Evolutionary conservation across 768 basidiomycete species (phyloP), one percentile per base, ranked within the genome.

Genomic region (Suillus clintonianus): DNA sequence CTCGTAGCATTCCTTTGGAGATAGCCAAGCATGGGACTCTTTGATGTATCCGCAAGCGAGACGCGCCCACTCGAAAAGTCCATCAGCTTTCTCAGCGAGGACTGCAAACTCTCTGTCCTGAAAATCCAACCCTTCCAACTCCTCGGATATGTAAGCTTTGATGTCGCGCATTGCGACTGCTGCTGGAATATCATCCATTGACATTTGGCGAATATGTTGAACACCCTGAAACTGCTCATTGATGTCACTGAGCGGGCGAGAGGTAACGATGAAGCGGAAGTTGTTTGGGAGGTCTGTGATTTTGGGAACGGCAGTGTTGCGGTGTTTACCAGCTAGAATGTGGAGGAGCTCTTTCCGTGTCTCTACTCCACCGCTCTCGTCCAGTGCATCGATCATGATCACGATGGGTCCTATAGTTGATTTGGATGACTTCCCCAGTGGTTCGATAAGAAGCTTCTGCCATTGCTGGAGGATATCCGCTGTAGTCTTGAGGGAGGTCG

Each of bases 341-440:
- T 15, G 5, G 48, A 30, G 48, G 17, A 22, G 30, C 14, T 50
- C 9, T 11, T 64, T 62, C 4, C 17, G n/a, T 32, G 22, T 34
- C 30, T 61, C n/a, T 19, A 13, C 41, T 17, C 63, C 53, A 32
- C 59, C 62, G 51, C 64, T 66, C 55, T 64, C 67, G 53, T 69
- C 67, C 22, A 71, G 42, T 15, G 61, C 73, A 42, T 74, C 73
- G 41, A 73, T 69, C 41, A 74, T 59, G 41, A 72, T 61, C 11
- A 71, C 45, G 15, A 74, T 63, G 24, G 69, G 37, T 14, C 54
- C 27, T 19, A 55, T 14, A 13, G n/a, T 27, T 19, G n/a, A 27
- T 14, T 3, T 27, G 8, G 54, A 55, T 14, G 30, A 4, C 27
- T 55, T 55, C 19, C 11, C 7, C 7, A 55, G n/a, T 15, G 54